Percentiles rank a stretch among this genome's conserved stretches.
phyloP scores from a whole-genome alignment of 2,329 filamentous ascomycete genomes.

The Magnaporthiopsis incrustans region DNA sequence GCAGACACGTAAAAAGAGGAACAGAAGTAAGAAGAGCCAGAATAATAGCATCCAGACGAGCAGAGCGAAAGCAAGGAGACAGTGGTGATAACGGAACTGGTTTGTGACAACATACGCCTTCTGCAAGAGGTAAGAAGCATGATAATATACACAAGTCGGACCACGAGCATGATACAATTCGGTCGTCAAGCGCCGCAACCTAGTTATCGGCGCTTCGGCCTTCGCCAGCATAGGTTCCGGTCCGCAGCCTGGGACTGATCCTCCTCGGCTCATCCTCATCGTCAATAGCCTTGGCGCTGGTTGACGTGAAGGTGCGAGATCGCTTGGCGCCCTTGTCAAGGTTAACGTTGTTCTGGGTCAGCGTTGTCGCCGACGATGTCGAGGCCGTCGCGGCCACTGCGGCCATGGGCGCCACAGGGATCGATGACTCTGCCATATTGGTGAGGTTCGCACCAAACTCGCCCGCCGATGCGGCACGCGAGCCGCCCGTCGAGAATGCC shows the following conservation, averaged over 20 bases:
- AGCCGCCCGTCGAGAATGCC: constrained; percentile 22
- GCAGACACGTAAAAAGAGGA: too few relatives aligned
- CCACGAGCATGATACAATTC: too few relatives aligned
- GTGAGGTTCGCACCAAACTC: constrained; percentile 24
- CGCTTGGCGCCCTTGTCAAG: constrained; percentile 33
- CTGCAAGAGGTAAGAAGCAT: too few relatives aligned
- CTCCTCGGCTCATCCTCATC: constrained; percentile 38
- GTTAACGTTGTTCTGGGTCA: not conserved
- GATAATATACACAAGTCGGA: too few relatives aligned
- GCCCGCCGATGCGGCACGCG: constrained; percentile 19
- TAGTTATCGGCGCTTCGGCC: not conserved
- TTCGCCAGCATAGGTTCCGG: constrained; percentile 8
- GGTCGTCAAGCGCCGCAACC: not conserved
- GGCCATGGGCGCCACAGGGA: not conserved
- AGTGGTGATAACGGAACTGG: too few relatives aligned
- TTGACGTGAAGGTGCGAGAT: constrained; percentile 36
- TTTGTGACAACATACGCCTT: too few relatives aligned
- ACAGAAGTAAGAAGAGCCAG: too few relatives aligned
- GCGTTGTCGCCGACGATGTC: not conserved
- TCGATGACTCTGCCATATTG: constrained; percentile 13
- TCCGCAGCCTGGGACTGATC: constrained; percentile 23
- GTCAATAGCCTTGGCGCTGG: constrained; percentile 36
- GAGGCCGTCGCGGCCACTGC: not conserved
- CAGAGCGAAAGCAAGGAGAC: too few relatives aligned
- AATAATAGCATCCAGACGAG: too few relatives aligned